Evolutionary conservation across 2,329 filamentous ascomycete genomes (phyloP), one percentile per base, ranked within the genome.

Genomic region (Pseudogymnoascus sp.): DNA sequence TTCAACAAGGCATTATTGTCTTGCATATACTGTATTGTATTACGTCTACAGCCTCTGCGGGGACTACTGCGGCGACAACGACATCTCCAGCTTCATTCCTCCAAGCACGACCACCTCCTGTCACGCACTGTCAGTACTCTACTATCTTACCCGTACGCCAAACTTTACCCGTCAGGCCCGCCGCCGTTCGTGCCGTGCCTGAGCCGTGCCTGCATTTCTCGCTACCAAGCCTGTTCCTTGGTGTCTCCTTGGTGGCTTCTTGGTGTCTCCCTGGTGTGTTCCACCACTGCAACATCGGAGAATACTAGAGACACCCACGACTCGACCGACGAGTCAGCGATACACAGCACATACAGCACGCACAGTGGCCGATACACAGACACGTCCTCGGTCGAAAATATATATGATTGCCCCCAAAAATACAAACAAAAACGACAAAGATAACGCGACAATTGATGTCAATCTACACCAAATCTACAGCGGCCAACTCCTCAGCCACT

Each of bases 201-300:
- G 45, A 33, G 45, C 45, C 45, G 45, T 55, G 45, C 45, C 45
- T 55, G 21, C 45, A 2, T 37, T 37, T 55, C 45, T 55, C 27
- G 45, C 27, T 55, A 55, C 45, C 45, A 55, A 33, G n/a, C 12
- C 42, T 48, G 12, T 8, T 25, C 13, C 29, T 48, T 39, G 37
- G 37, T 39, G 37, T 39, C n/a, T 18, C 13, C n/a, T 10, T n/a
- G 35, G 18, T 42, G 21, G 15, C 40, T 45, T 12, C 8, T 15
- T 10, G 25, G 42, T 52, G 12, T 15, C 42, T 48, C 42, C 25
- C 29, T 12, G 42, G 25, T 52, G 45, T 52, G 45, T 52, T 52
- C 45, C 45, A 52, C 45, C 45, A 52, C 45, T 52, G 45, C 45
- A 52, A 52, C 45, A 6, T 52, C 45, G 45, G 45, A 52, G 45